These are phyloP conservation scores for Pleurotus citrinopileatus DNA, from an alignment of 768 basidiomycete species.

Conservation along the genomic window DNA sequence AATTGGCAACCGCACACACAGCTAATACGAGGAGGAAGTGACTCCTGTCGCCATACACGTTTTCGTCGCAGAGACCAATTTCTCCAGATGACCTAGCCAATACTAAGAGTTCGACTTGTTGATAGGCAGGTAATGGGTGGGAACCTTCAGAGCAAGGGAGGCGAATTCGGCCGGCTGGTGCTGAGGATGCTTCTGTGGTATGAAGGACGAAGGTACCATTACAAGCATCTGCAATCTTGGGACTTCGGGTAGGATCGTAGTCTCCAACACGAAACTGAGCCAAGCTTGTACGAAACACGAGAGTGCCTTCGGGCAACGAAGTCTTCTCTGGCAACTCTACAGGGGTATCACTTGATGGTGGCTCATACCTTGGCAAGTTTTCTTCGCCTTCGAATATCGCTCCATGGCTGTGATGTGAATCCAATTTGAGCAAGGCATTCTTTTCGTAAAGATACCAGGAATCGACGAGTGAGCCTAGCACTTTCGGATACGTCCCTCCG, in stretches of 20 bases:
- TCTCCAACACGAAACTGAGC: background rate
- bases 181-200: background rate
- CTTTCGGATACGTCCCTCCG: background rate
- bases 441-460: background rate
- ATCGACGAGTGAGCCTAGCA: background rate
- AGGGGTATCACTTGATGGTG: background rate
- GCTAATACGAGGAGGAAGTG: background rate
- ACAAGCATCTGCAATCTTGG: background rate
- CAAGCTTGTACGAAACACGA: background rate
- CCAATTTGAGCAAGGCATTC: background rate
- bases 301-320: background rate
- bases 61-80: background rate
- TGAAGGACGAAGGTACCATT: background rate
- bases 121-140: background rate
- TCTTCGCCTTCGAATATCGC: background rate
- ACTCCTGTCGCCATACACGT: background rate
- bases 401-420: background rate
- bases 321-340: background rate
- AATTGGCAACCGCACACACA: background rate
- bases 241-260: background rate
- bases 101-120: background rate
- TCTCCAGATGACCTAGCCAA: background rate
- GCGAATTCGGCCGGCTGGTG: background rate
- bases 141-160: background rate
- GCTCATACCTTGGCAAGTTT: background rate